phyloP scores from a whole-genome alignment of 1,139 yeast genomes.

The Casaregolazyma suthepensis region DNA sequence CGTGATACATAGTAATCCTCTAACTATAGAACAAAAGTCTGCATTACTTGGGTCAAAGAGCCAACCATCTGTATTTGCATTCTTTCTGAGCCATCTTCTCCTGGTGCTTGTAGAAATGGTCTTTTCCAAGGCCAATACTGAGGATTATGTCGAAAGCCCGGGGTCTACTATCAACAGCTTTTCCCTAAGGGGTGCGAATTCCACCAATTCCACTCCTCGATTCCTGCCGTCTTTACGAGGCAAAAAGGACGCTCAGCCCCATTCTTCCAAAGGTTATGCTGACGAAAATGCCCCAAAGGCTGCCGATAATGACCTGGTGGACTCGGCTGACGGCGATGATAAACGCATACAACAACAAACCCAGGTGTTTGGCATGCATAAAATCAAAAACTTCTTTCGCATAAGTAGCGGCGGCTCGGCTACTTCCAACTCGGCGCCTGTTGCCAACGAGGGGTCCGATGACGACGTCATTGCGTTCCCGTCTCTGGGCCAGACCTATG shows the following conservation, averaged over 20 bases:
- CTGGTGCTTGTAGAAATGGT: neutral
- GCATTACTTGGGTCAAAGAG: neutral
- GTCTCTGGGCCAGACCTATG: conserved; percentile 3
- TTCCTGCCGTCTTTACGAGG: conserved; percentile 5
- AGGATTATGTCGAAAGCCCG: neutral
- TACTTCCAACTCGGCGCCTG: neutral
- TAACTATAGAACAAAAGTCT: neutral
- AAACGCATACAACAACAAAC: conserved; percentile 5
- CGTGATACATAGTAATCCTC: neutral
- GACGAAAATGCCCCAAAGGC: neutral
- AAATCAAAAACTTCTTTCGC: conserved; percentile 28
- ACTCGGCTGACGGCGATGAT: neutral
- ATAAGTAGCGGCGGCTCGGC: conserved; percentile 18
- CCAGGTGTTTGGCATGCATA: conserved; percentile 15
- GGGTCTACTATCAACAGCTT: neutral
- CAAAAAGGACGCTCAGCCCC: neutral
- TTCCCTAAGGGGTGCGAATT: neutral
- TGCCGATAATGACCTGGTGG: neutral
- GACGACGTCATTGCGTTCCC: conserved; percentile 14
- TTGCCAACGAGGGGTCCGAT: conserved; percentile 6
- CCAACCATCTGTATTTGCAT: neutral
- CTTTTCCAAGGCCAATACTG: neutral
- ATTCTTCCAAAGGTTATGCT: neutral
- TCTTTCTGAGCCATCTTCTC: neutral
- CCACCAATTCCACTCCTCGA: conserved; percentile 1